These are phyloP conservation scores for Sporisorium exsertum DNA, from an alignment of 1,284 basidiomycete species.

Conservation along the genomic window DNA sequence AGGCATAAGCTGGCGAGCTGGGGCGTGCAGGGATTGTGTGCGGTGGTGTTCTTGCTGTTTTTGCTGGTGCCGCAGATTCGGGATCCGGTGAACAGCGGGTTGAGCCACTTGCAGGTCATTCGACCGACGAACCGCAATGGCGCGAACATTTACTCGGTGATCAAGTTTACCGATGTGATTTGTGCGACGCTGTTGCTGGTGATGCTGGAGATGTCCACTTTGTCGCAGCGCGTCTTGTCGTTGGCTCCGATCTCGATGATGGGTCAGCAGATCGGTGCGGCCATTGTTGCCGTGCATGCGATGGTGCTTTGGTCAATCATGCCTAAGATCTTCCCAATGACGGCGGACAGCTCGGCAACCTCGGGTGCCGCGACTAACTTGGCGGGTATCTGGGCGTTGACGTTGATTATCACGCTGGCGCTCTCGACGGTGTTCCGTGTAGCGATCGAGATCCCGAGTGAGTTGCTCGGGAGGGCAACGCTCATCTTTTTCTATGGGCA, in stretches of 20 bases:
- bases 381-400: constrained; percentile 46
- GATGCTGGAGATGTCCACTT: constrained; percentile 26
- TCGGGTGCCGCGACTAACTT: constrained; percentile 31
- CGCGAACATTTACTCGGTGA: constrained; percentile 37
- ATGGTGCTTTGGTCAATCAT: constrained; percentile 47
- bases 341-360: constrained; percentile 16
- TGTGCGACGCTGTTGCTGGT: constrained; percentile 31
- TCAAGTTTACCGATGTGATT: constrained; percentile 43
- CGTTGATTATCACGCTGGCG: constrained; percentile 35
- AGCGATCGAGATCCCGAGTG: constrained; percentile 39
- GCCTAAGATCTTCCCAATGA: constrained; percentile 47
- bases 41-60: constrained; percentile 29
- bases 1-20: constrained; percentile 13
- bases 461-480: constrained; percentile 40
- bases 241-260: constrained; percentile 32
- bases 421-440: constrained; percentile 34
- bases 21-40: constrained; percentile 20
- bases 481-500: constrained; percentile 50
- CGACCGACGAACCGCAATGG: constrained; percentile 25
- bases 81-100: constrained; percentile 27
- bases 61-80: constrained; percentile 38
- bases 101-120: constrained; percentile 35
- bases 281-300: constrained; percentile 34
- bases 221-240: constrained; percentile 21
- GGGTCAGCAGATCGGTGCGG: constrained; percentile 47